phyloP scores from a whole-genome alignment of 2,329 filamentous ascomycete genomes.

The Aspergillus ruber region DNA sequence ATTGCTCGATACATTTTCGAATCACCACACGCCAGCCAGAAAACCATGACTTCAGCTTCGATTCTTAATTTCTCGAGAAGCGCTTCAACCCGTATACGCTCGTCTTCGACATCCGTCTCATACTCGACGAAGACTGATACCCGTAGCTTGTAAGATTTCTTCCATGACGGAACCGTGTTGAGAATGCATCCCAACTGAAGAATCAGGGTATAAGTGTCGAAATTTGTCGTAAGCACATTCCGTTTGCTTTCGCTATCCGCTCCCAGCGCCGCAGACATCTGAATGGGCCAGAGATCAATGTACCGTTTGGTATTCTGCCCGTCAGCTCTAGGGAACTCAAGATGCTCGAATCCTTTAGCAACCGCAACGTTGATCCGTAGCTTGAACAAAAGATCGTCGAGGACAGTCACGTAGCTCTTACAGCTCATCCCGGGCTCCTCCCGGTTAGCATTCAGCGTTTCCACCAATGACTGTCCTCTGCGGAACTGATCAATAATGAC shows the following conservation, averaged over 20 bases:
- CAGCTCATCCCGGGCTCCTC: constrained; percentile 63
- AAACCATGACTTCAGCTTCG: constrained; percentile 70
- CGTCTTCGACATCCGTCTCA: constrained; percentile 74
- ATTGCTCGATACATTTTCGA: constrained; percentile 70
- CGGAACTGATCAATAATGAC: constrained; percentile 73
- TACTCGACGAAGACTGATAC: constrained; percentile 88
- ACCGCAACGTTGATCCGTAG: constrained; percentile 79
- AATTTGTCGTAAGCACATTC: constrained; percentile 75
- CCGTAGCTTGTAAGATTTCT: constrained; percentile 62
- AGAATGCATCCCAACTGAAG: constrained; percentile 80
- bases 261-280: constrained; percentile 80
- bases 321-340: constrained; percentile 63
- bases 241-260: constrained; percentile 57
- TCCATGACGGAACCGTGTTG: constrained; percentile 75
- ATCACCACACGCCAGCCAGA: constrained; percentile 70
- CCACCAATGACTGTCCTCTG: constrained; percentile 50
- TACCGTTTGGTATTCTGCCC: constrained; percentile 62
- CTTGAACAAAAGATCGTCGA: constrained; percentile 73
- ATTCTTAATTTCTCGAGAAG: constrained; percentile 77
- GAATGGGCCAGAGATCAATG: constrained; percentile 86
- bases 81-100: constrained; percentile 63
- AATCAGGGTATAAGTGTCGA: constrained; percentile 86
- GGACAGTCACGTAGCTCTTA: constrained; percentile 70
- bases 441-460: constrained; percentile 48
- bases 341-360: constrained; percentile 69